These are phyloP conservation scores for Malus hybrid DNA, from an alignment of 331 rosid genomes.

Conservation along the genomic window DNA sequence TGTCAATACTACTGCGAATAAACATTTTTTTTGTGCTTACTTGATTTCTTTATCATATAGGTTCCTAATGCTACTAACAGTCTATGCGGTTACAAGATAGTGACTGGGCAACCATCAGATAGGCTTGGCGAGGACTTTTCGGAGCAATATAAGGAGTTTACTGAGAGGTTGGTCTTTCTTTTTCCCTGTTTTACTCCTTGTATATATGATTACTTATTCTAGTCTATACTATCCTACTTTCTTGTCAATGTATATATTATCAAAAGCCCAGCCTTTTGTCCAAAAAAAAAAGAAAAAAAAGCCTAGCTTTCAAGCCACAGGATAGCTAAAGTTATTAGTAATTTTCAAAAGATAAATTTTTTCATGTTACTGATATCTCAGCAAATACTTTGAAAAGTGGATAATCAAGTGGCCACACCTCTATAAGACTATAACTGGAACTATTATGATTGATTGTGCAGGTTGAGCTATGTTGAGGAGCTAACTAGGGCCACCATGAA, in stretches of 20 bases:
- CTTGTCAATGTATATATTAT: not conserved
- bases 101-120: conserved; percentile 98
- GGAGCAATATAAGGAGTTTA: conserved; percentile 61
- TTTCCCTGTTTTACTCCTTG: not conserved
- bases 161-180: conserved; percentile 54
- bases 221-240: not conserved
- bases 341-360: too few relatives aligned
- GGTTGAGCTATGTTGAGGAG: conserved; percentile 81
- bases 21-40: conserved; percentile 1
- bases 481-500: conserved; percentile 84
- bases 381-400: not conserved
- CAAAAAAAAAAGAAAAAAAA: too few relatives aligned
- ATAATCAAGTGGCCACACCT: not conserved
- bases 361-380: not conserved
- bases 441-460: conserved; percentile 12
- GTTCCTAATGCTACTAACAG: conserved; percentile 99
- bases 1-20: not conserved
- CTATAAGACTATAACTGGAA: not conserved
- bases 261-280: not conserved
- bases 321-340: too few relatives aligned
- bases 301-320: too few relatives aligned
- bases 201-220: not conserved
- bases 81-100: conserved; percentile 92
- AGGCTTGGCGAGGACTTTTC: conserved; percentile 98
- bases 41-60: conserved; percentile 30